Evolutionary conservation across 305 asterid genomes (phyloP).

Genomic region (Plantago coronopus): DNA sequence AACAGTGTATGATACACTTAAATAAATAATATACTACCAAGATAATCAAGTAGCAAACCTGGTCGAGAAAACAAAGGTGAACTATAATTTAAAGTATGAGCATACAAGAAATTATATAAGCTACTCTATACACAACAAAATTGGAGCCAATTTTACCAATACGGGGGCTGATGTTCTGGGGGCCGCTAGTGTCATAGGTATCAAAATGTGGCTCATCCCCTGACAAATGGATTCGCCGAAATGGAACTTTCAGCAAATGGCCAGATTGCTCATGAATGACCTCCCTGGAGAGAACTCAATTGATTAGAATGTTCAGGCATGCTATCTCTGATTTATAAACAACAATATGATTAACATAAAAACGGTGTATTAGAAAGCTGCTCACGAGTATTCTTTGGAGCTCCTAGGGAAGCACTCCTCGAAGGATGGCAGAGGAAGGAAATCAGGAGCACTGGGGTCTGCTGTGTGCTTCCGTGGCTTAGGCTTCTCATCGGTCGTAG

Average conservation of each 20-base stretch:
- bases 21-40: background rate
- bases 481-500: constrained; percentile 38
- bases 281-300: constrained; percentile 54
- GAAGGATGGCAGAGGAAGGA: constrained; percentile 87
- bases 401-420: constrained; percentile 92
- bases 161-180: constrained; percentile 65
- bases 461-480: constrained; percentile 75
- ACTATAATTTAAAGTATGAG: background rate
- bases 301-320: constrained; percentile 10
- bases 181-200: constrained; percentile 95
- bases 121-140: background rate
- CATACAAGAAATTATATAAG: background rate
- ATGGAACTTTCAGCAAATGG: constrained; percentile 69
- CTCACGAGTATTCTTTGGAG: constrained; percentile 74
- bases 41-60: background rate
- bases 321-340: background rate
- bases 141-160: constrained; percentile 40
- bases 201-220: constrained; percentile 93
- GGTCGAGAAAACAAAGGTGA: background rate
- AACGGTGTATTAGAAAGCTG: background rate
- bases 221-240: constrained; percentile 74
- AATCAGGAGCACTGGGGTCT: constrained; percentile 86
- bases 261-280: constrained; percentile 77
- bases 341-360: background rate
- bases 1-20: constrained; percentile 8